These are phyloP conservation scores for Hanseniaspora uvarum DNA, from an alignment of 1,139 yeast species.

Conservation along the genomic window DNA sequence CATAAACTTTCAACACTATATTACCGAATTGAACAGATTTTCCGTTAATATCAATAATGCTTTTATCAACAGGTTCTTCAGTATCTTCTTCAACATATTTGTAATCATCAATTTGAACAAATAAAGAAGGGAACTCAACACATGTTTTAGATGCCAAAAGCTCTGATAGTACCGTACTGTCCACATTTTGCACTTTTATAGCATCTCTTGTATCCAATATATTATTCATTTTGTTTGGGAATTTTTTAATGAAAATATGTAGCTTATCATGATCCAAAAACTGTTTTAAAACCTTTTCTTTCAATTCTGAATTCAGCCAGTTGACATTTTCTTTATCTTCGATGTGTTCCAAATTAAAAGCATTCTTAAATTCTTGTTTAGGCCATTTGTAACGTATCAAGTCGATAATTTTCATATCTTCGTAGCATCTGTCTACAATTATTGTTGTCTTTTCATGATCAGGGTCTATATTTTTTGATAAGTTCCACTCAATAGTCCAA, in stretches of 20 bases:
- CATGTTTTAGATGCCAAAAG: conserved; percentile 49
- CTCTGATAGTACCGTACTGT: conserved; percentile 32
- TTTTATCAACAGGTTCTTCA: neutral
- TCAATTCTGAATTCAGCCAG: neutral
- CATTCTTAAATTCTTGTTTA: conserved; percentile 31
- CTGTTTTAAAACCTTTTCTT: neutral
- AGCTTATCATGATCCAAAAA: conserved; percentile 13
- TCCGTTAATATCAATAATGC: neutral
- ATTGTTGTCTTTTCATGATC: conserved; percentile 24
- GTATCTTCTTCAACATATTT: conserved; percentile 17
- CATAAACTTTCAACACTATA: conserved; percentile 21
- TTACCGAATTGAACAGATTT: neutral
- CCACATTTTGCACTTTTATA: conserved; percentile 22
- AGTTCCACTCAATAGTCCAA: conserved; percentile 73
- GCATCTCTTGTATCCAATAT: conserved; percentile 26
- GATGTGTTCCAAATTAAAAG: conserved; percentile 19
- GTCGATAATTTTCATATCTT: conserved; percentile 25
- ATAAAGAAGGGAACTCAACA: conserved; percentile 68
- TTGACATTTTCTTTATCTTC: neutral
- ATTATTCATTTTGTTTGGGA: conserved; percentile 24
- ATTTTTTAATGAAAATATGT: conserved; percentile 27
- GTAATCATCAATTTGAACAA: conserved; percentile 32
- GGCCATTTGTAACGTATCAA: conserved; percentile 38
- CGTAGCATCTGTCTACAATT: conserved; percentile 22
- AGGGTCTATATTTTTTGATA: neutral